Evolutionary conservation across 768 basidiomycete genomes (phyloP).

Genomic region (Phaeotremella skinneri): DNA sequence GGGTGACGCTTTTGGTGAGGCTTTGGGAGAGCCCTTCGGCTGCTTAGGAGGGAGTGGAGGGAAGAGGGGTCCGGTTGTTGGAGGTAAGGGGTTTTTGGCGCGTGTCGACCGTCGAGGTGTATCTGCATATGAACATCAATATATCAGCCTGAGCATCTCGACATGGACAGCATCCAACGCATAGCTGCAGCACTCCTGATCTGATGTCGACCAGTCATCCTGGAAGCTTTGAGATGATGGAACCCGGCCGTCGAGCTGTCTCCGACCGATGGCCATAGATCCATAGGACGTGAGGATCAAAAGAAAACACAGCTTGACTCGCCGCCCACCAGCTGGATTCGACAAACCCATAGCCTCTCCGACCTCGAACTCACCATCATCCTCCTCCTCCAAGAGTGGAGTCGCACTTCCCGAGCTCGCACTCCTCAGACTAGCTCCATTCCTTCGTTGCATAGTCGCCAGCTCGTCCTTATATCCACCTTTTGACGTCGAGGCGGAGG

Average conservation of each 20-base stretch:
- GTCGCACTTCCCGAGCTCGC: slow-evolving; percentile 31
- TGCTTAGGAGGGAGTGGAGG: slow-evolving; percentile 48
- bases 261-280: no score
- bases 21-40: slow-evolving; percentile 53
- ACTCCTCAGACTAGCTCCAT: slow-evolving; percentile 16
- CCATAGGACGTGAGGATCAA: no score
- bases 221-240: neutral
- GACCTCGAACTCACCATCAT: slow-evolving; percentile 34
- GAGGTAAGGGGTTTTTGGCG: slow-evolving; percentile 57
- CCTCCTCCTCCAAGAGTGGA: slow-evolving; percentile 31
- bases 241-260: neutral
- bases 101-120: slow-evolving; percentile 37
- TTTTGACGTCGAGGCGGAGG: slow-evolving; percentile 13
- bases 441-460: slow-evolving; percentile 7
- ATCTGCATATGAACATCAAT: slow-evolving; percentile 8
- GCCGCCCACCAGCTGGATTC: neutral
- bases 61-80: slow-evolving; percentile 56
- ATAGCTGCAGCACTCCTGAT: no score
- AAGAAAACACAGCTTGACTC: no score
- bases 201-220: neutral
- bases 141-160: neutral
- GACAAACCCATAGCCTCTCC: neutral
- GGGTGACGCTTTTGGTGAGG: slow-evolving; percentile 36
- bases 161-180: neutral
- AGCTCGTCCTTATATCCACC: slow-evolving; percentile 11